Evolutionary conservation across 2,329 filamentous ascomycete species (phyloP).

Genomic region (Coniochaeta prunicola): DNA sequence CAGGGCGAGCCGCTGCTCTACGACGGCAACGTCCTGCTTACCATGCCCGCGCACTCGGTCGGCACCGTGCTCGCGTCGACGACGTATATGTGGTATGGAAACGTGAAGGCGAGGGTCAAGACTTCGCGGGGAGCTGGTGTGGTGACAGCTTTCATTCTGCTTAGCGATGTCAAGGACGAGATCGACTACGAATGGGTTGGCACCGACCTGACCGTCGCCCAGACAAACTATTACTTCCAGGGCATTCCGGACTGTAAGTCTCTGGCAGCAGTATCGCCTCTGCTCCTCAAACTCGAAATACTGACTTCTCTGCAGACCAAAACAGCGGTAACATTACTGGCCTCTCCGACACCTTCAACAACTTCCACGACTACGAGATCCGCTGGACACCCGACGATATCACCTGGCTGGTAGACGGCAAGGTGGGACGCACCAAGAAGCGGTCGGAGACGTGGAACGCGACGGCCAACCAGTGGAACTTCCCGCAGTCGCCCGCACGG

Average conservation of each 20-base stretch:
- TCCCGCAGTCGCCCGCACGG: conserved; percentile 84
- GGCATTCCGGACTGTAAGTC: conserved; percentile 81
- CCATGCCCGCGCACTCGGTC: conserved; percentile 78
- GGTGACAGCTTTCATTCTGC: conserved; percentile 92
- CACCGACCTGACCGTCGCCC: conserved; percentile 64
- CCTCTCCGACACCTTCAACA: conserved; percentile 61
- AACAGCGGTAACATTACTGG: conserved; percentile 65
- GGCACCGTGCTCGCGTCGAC: conserved; percentile 82
- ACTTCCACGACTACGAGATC: conserved; percentile 87
- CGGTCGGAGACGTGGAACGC: conserved; percentile 79
- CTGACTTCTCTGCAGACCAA: conserved; percentile 45
- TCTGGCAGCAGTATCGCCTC: conserved; percentile 8
- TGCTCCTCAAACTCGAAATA: neutral
- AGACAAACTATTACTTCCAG: conserved; percentile 97
- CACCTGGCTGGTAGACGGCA: conserved; percentile 81
- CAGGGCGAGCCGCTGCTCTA: conserved; percentile 67
- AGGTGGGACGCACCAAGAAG: conserved; percentile 65
- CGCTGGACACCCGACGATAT: conserved; percentile 85
- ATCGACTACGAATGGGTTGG: conserved; percentile 97
- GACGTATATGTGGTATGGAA: conserved; percentile 95
- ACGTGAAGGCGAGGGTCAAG: conserved; percentile 77
- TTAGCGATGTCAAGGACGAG: conserved; percentile 95
- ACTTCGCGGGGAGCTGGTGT: conserved; percentile 81
- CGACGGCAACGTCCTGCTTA: conserved; percentile 69
- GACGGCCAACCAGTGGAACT: conserved; percentile 74